Evolutionary conservation across 306 rosid species (phyloP), one percentile per base, ranked within the genome.

Genomic region (Boehmeria nivea): DNA sequence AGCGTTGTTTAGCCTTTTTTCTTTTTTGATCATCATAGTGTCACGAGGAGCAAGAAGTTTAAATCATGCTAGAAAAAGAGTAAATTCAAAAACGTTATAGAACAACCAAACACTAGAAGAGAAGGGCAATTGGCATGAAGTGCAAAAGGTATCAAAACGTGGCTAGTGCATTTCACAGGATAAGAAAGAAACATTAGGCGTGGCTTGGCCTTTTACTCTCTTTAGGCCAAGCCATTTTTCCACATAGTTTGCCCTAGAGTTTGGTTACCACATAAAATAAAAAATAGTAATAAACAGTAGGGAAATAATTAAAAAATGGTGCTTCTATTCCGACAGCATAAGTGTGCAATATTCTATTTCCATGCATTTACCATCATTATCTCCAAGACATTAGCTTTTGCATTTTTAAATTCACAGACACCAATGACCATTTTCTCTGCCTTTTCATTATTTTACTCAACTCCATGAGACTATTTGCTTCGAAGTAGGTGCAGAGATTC

Each of bases 321-420:
- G 56, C 59, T 79, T 84, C 85, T 54, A 65, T 81, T 78, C 88
- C 83, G 78, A 76, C 94, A 84, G 58, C 78, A 75, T 77, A 72
- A 49, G 23, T 54, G 17, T 37, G 64, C 19, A 66, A 25, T 66
- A 69, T 72, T 72, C 60, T 54, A 54, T 69, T 31, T 43, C n/a
- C n/a, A 55, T 44, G 22, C 43, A 43, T 25, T 54, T n/a, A n/a
- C 66, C 27, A 19, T 66, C 61, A 21, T 44, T 24, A 69, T 63
- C 45, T 64, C 63, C 23, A 28, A 58, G 43, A 40, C 28, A 59
- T 31, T 36, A 16, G 54, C 73, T 37, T 63, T 64, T 3, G 13
- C 62, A 59, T 38, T 9, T 60, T 18, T 55, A 43, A 37, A 18
- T 31, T 6, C 9, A 31, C 5, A 31, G 9, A 31, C 36, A 31